Base-by-base conservation (phyloP, 2,329 filamentous ascomycete genomes). In the Exophiala viscosa region DNA sequence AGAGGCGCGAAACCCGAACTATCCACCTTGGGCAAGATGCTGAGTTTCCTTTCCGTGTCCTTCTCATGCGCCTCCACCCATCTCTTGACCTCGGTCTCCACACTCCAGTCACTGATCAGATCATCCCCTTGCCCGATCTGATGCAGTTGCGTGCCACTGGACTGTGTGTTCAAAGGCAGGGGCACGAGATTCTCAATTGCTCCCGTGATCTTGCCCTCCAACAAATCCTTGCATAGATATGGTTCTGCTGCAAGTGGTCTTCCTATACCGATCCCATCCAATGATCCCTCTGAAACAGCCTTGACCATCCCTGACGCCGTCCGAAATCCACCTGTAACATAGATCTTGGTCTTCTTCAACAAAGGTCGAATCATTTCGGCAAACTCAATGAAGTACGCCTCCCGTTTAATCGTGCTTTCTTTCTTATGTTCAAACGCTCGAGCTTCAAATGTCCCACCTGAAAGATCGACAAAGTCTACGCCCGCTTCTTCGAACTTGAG, bases 1-100 rank as follows among this genome's bases (percentile, higher is more conserved):
- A 60, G 41, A 6, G 44, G 36, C 15, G 57, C 39, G 43, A 70
- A 69, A 64, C 68, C 67, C 63, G 65, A 68, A 66, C 69, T 69
- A 66, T 69, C 68, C 61, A 18, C 59, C 54, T 33, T 49, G 13
- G 7, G 66, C 61, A 5, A 67, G n/a, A 14, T 57, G 33, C 35
- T 60, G 44, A 36, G 50, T 59, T 45, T 66, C 55, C 31, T 58
- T 48, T 9, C 50, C n/a, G 6, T 67, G 40, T 61, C 58, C 31
- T 47, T 57, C 13, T 57, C 50, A 28, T 57, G 47, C 40, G 55
- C 56, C 32, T 62, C 56, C 5, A 53, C 43, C 58, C 58, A 59
- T 42, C 51, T 49, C 52, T 59, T 56, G 45, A 59, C 56, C 54
- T 62, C 56, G n/a, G n/a, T 40, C 41, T 61, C 58, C n/a, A 55